Percentiles rank a stretch among this genome's conserved stretches.
Evolutionary conservation across 208 protist genomes (phyloP).

Genomic region (Leishmania tropica): DNA sequence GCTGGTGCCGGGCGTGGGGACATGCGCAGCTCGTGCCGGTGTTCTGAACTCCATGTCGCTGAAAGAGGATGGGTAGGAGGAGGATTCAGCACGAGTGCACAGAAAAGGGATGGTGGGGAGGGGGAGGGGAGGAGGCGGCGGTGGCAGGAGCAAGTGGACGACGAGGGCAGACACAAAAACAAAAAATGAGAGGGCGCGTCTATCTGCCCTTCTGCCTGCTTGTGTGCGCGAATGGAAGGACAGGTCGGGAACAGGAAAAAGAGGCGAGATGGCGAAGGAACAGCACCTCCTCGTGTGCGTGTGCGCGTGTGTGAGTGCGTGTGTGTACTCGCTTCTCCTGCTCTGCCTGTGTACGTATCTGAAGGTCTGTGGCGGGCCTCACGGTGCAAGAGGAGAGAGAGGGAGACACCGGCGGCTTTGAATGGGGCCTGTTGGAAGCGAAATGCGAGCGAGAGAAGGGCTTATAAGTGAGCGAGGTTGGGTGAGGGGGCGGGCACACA

Average conservation of each 20-base stretch:
- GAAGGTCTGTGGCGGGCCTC: background rate
- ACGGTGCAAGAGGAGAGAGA: background rate
- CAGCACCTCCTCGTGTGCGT: no score
- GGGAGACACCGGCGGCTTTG: background rate
- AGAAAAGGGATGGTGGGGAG: background rate
- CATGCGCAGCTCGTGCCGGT: slow-evolving; percentile 11
- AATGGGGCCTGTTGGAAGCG: background rate
- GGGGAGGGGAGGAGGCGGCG: background rate
- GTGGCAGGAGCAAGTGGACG: no score
- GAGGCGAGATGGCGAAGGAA: no score
- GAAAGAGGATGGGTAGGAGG: background rate
- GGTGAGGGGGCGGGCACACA: background rate
- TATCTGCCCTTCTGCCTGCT: no score
- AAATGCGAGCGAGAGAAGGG: background rate
- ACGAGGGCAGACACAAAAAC: no score
- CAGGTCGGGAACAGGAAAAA: no score
- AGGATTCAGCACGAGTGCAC: background rate
- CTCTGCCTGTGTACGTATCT: background rate
- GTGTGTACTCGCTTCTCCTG: background rate
- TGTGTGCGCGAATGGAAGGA: no score
- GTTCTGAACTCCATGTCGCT: slow-evolving; percentile 12
- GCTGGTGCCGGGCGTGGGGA: background rate
- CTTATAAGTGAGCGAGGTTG: background rate
- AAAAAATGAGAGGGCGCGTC: no score
- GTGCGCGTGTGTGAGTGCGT: no score